Evolutionary conservation across 2,329 filamentous ascomycete genomes (phyloP).

Genomic region (Penicillium decumbens): DNA sequence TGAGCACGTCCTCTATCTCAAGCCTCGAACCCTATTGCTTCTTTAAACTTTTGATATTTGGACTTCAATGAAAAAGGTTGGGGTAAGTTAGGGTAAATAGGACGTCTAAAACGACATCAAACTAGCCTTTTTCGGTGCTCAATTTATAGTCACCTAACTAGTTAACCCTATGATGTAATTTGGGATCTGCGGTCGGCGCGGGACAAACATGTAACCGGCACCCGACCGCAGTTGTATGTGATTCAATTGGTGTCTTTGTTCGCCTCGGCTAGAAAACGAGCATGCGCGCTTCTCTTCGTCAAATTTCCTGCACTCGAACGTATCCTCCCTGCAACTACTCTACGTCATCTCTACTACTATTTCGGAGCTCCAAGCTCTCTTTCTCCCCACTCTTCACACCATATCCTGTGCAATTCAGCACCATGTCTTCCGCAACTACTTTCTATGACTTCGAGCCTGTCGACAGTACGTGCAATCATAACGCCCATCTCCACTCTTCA

Average conservation of each 20-base stretch:
- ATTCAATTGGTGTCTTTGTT: slow-evolving; percentile 8
- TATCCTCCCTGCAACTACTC: slow-evolving; percentile 4
- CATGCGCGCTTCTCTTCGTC: slow-evolving; percentile 5
- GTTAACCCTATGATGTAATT: background rate
- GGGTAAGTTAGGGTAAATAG: too few species aligned
- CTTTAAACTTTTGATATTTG: too few species aligned
- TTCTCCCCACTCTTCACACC: background rate
- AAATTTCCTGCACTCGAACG: background rate
- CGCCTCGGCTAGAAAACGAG: slow-evolving; percentile 10
- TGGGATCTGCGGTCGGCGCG: slow-evolving; percentile 5
- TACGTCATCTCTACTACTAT: slow-evolving; percentile 16
- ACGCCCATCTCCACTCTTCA: background rate
- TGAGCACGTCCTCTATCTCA: too few species aligned
- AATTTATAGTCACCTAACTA: too few species aligned
- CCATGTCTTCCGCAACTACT: slow-evolving; percentile 54
- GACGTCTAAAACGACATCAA: too few species aligned
- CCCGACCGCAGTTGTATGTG: background rate
- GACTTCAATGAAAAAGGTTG: too few species aligned
- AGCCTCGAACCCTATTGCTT: too few species aligned
- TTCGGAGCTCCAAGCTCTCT: background rate
- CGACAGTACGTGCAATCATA: slow-evolving; percentile 46
- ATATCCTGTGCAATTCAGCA: slow-evolving; percentile 19
- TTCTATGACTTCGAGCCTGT: slow-evolving; percentile 59
- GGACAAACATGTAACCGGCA: background rate
- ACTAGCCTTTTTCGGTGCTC: too few species aligned